These are phyloP conservation scores for Candolleomyces eurysporus DNA, from an alignment of 768 basidiomycete species.

Conservation along the genomic window DNA sequence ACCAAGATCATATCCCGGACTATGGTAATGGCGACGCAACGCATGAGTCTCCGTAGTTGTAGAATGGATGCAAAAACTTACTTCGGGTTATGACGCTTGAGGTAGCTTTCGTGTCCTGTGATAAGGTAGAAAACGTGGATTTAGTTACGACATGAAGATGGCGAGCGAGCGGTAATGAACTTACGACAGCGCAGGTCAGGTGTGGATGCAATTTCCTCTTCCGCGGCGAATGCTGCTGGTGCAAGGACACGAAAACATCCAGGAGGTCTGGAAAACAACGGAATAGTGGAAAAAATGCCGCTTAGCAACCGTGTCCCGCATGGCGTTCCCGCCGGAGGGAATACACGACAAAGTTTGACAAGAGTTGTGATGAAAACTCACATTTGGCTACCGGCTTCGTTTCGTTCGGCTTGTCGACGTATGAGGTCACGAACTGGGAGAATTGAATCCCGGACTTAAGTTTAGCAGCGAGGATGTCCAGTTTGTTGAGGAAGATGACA, in stretches of 20 bases:
- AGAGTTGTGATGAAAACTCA: slow-evolving; percentile 24
- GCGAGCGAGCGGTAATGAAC: slow-evolving; percentile 17
- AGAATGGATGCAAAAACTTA: not conserved
- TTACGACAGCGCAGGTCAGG: slow-evolving; percentile 56
- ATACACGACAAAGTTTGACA: slow-evolving; percentile 5
- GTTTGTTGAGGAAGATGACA: slow-evolving; percentile 62
- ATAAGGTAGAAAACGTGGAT: slow-evolving; percentile 9
- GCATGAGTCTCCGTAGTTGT: not conserved
- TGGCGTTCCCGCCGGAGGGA: not conserved
- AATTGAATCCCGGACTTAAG: slow-evolving; percentile 51
- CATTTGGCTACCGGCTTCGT: slow-evolving; percentile 52
- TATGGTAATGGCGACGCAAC: not conserved
- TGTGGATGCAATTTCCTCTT: slow-evolving; percentile 51
- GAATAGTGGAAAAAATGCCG: not conserved
- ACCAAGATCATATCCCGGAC: slow-evolving; percentile 16
- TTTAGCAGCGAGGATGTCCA: slow-evolving; percentile 57
- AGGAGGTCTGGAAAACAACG: slow-evolving; percentile 39
- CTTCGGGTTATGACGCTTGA: not conserved
- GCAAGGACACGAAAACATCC: slow-evolving; percentile 48
- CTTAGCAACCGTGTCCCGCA: no score
- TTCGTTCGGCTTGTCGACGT: slow-evolving; percentile 50
- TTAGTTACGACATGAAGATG: slow-evolving; percentile 11
- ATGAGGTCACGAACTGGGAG: slow-evolving; percentile 54
- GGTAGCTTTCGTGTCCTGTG: slow-evolving; percentile 31
- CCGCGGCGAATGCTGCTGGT: slow-evolving; percentile 47